These are phyloP conservation scores for Oxytropis ochrocephala DNA, from an alignment of 306 rosid genomes.

Conservation along the genomic window DNA sequence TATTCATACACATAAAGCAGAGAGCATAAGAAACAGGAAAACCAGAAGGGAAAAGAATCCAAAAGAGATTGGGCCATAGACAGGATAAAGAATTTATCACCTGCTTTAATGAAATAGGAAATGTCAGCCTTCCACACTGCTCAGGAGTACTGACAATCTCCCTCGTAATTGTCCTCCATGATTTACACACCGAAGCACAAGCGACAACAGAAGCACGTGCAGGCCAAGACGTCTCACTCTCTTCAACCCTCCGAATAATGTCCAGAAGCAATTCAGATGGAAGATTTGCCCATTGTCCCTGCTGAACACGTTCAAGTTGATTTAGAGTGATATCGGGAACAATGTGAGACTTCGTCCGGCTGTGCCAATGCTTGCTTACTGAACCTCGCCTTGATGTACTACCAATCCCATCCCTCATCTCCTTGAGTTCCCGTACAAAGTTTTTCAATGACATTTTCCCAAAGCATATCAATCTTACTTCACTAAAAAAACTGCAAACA, in stretches of 20 bases:
- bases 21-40: slow-evolving; percentile 7
- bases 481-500: slow-evolving; percentile 26
- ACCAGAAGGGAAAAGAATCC: neutral
- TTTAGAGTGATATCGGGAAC: slow-evolving; percentile 53
- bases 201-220: slow-evolving; percentile 49
- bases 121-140: slow-evolving; percentile 74
- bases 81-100: slow-evolving; percentile 25
- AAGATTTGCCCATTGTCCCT: slow-evolving; percentile 64
- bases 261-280: slow-evolving; percentile 78
- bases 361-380: slow-evolving; percentile 47
- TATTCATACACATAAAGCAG: slow-evolving; percentile 17
- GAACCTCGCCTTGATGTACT: slow-evolving; percentile 55
- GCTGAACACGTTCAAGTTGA: slow-evolving; percentile 29
- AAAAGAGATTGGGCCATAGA: neutral
- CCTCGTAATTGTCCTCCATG: slow-evolving; percentile 63
- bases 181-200: slow-evolving; percentile 83
- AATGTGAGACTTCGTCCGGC: slow-evolving; percentile 58
- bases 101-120: slow-evolving; percentile 94
- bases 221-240: slow-evolving; percentile 76
- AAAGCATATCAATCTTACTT: slow-evolving; percentile 36
- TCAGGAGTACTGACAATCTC: slow-evolving; percentile 82
- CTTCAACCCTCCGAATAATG: slow-evolving; percentile 74
- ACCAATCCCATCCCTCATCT: slow-evolving; percentile 68
- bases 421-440: slow-evolving; percentile 58
- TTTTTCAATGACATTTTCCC: slow-evolving; percentile 60